A percentile compares a stretch with the other conserved stretches of the same genome.
Conservation (phyloP, 192 early-diverging fungal genomes). For the Umbelopsis vinacea region DNA sequence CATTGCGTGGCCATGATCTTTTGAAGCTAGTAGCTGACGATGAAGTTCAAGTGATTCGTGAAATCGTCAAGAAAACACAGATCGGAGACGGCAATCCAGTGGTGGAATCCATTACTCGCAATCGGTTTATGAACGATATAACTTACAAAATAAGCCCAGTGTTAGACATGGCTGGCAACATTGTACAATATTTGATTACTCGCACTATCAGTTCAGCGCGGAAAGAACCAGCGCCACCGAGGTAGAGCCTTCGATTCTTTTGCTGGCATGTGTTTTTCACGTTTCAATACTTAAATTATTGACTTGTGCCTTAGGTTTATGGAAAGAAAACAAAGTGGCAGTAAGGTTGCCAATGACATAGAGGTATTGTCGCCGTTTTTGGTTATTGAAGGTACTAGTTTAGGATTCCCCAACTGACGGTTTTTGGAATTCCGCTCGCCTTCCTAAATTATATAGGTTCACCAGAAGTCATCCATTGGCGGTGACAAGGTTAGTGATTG, state of each 20-base stretch:
- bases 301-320: neutral
- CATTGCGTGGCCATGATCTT: neutral
- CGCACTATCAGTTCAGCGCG: neutral
- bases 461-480: neutral
- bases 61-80: constrained; percentile 7
- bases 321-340: constrained; percentile 7
- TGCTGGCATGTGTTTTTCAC: neutral
- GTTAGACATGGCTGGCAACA: constrained; percentile 2
- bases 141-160: constrained; percentile 8
- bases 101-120: neutral
- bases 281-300: neutral
- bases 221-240: neutral
- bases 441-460: neutral
- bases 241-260: too few relatives aligned
- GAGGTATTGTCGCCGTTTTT: neutral
- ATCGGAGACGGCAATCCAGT: constrained; percentile 10
- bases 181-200: constrained; percentile 14
- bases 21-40: constrained; percentile 15
- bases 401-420: neutral
- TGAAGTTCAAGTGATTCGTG: constrained; percentile 4
- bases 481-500: constrained; percentile 9
- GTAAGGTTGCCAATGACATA: neutral
- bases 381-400: neutral
- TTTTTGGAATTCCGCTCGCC: neutral
- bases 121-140: neutral